Conservation (phyloP, 352 stramenopile species). For the Phytophthora melonis region DNA sequence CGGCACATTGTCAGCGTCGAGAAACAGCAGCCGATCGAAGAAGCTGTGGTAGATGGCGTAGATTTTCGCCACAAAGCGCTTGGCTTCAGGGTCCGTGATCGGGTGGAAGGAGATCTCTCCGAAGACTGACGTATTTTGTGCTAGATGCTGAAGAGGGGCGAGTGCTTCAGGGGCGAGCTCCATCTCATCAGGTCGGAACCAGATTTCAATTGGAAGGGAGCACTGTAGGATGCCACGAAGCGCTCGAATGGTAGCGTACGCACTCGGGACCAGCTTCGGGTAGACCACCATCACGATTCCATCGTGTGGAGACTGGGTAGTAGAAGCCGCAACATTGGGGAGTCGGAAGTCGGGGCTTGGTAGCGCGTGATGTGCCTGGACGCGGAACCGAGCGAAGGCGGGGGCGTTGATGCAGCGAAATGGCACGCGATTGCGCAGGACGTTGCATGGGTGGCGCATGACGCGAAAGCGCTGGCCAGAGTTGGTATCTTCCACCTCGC, state of each 20-base stretch:
- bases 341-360: background rate
- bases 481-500: constrained; percentile 30
- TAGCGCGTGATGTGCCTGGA: constrained; percentile 30
- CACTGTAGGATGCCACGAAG: constrained; percentile 41
- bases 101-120: constrained; percentile 30
- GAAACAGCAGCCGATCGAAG: constrained; percentile 55
- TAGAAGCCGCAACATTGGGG: background rate
- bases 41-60: constrained; percentile 53
- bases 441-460: constrained; percentile 42
- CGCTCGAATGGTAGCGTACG: constrained; percentile 38
- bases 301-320: constrained; percentile 4
- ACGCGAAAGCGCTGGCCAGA: constrained; percentile 42
- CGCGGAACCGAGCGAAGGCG: constrained; percentile 46
- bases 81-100: constrained; percentile 39
- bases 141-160: constrained; percentile 29
- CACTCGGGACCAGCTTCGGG: constrained; percentile 50
- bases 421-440: constrained; percentile 32
- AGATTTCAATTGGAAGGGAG: constrained; percentile 65
- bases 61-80: constrained; percentile 61
- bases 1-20: constrained; percentile 66
- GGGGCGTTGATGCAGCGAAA: constrained; percentile 54
- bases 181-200: constrained; percentile 56
- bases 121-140: constrained; percentile 12
- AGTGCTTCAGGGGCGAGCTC: constrained; percentile 10
- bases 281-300: constrained; percentile 71